Conservation (phyloP, 192 early-diverging fungal genomes). For the Entomortierella lignicola region DNA sequence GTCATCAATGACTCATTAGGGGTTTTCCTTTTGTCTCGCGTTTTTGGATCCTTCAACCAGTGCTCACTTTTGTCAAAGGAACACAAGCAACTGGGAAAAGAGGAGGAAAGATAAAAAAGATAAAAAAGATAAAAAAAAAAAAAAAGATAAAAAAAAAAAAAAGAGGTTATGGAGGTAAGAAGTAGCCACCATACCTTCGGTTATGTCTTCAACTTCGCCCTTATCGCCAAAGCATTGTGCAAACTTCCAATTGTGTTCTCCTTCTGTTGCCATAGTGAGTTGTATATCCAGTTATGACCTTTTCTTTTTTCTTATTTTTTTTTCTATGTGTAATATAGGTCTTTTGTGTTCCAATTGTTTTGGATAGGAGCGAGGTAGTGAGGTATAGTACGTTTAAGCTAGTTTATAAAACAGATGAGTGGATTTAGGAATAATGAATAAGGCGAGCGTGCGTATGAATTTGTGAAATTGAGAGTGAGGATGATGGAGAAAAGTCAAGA, state of each 20-base stretch:
- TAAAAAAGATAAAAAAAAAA: not conserved
- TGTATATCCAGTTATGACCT: not conserved
- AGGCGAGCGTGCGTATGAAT: not conserved
- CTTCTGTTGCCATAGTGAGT: slow-evolving; percentile 48
- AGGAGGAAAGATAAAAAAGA: too few relatives aligned
- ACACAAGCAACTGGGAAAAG: too few relatives aligned
- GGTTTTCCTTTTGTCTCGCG: too few relatives aligned
- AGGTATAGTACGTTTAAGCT: too few relatives aligned
- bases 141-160: not conserved
- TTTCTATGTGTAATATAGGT: not conserved
- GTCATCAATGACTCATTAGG: too few relatives aligned
- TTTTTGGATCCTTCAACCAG: too few relatives aligned
- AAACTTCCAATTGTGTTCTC: slow-evolving; percentile 82
- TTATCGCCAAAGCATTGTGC: slow-evolving; percentile 99
- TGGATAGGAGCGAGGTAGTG: not conserved
- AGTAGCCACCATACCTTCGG: slow-evolving; percentile 82
- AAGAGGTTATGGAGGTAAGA: not conserved
- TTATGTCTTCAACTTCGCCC: slow-evolving; percentile 97
- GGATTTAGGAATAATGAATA: too few relatives aligned
- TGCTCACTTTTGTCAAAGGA: too few relatives aligned
- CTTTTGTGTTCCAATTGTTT: not conserved
- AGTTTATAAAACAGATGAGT: too few relatives aligned
- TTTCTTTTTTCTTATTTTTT: not conserved
- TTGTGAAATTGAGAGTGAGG: not conserved
- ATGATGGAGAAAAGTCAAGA: not conserved